Evolutionary conservation across 1,139 yeast genomes (phyloP).

Genomic region (Nematodospora anomalae): DNA sequence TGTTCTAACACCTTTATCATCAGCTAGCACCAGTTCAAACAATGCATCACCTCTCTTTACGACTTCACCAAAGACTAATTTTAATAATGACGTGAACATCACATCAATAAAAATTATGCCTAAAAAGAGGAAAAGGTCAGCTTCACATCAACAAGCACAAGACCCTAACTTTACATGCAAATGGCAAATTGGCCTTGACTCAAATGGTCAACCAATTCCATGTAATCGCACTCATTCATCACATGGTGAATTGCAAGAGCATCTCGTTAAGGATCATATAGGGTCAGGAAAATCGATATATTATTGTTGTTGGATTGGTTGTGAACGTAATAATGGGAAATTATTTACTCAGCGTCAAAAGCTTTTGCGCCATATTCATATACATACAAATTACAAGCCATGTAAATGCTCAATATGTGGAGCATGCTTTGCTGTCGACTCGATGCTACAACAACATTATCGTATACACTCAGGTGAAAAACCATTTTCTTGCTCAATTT

Average conservation of each 20-base stretch:
- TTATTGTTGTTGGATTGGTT: conserved; percentile 74
- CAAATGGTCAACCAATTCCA: conserved; percentile 30
- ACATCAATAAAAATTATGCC: conserved; percentile 39
- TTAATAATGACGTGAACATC: conserved; percentile 23
- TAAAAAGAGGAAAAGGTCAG: conserved; percentile 17
- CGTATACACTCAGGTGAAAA: conserved; percentile 87
- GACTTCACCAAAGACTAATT: conserved; percentile 1
- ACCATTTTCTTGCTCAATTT: conserved; percentile 48
- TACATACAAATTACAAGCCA: conserved; percentile 84
- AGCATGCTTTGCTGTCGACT: conserved; percentile 65
- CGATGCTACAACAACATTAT: conserved; percentile 70
- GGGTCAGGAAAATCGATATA: conserved; percentile 73
- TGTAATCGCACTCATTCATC: conserved; percentile 53
- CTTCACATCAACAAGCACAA: conserved; percentile 7
- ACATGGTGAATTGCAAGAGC: conserved; percentile 67
- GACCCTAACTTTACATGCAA: conserved; percentile 34
- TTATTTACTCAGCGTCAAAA: conserved; percentile 83
- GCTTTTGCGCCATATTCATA: conserved; percentile 78
- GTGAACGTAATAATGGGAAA: conserved; percentile 61
- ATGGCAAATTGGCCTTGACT: conserved; percentile 44
- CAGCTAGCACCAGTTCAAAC: conserved; percentile 10
- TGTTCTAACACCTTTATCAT: conserved; percentile 18
- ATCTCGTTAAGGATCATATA: conserved; percentile 65
- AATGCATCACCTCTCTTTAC: conserved; percentile 6
- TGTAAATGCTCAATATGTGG: conserved; percentile 68